Conservation (phyloP, 23 red algal species). For the Gracilaria domingensis region DNA sequence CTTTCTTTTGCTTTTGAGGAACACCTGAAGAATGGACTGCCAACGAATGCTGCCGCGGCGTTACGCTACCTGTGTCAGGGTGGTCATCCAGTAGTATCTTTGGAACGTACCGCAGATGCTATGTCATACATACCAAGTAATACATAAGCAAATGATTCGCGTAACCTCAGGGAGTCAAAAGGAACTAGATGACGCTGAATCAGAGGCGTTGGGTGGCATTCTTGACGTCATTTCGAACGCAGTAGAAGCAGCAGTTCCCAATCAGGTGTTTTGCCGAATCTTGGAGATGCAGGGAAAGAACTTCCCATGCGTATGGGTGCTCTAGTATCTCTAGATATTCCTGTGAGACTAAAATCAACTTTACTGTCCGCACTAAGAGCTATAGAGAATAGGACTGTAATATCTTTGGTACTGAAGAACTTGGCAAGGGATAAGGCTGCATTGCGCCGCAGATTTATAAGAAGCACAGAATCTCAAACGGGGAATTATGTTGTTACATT, state of each 20-base stretch:
- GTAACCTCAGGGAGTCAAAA: slow-evolving; percentile 1
- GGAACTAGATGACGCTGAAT: slow-evolving; percentile 50
- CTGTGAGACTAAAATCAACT: slow-evolving; percentile 23
- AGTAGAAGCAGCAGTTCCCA: slow-evolving; percentile 56
- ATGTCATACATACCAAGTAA: slow-evolving; percentile 55
- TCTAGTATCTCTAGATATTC: slow-evolving; percentile 57
- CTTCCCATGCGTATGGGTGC: slow-evolving; percentile 43
- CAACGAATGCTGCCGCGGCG: slow-evolving; percentile 55
- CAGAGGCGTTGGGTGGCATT: slow-evolving; percentile 36
- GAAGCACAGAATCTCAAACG: slow-evolving; percentile 49
- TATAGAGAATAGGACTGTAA: slow-evolving; percentile 19
- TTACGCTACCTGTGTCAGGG: slow-evolving; percentile 60
- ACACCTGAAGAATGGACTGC: slow-evolving; percentile 41
- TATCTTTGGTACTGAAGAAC: slow-evolving; percentile 42
- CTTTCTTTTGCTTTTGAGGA: slow-evolving; percentile 50
- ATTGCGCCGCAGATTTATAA: slow-evolving; percentile 35
- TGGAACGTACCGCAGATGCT: slow-evolving; percentile 53
- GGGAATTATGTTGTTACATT: slow-evolving; percentile 50
- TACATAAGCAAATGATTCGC: slow-evolving; percentile 18
- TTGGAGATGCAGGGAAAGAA: slow-evolving; percentile 64
- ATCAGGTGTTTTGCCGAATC: slow-evolving; percentile 32
- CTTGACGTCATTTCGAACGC: slow-evolving; percentile 57
- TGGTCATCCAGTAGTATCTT: slow-evolving; percentile 71
- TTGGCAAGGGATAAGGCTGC: slow-evolving; percentile 56
- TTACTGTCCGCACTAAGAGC: slow-evolving; percentile 31